These are phyloP conservation scores for Glomus cerebriforme DNA, from an alignment of 192 early-diverging fungal species.

Conservation along the genomic window DNA sequence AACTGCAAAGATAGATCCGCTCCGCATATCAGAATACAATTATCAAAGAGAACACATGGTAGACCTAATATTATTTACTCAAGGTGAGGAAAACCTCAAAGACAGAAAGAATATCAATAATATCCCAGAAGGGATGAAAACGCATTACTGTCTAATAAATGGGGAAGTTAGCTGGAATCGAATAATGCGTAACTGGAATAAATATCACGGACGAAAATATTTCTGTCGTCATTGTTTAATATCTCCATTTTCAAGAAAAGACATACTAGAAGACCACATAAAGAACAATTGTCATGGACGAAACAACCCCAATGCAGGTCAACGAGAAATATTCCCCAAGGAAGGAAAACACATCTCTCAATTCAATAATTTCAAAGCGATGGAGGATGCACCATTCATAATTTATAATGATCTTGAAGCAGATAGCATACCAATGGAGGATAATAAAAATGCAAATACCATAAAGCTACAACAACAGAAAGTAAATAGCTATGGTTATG, in stretches of 20 bases:
- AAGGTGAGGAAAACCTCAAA: constrained; percentile 11
- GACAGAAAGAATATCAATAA: constrained; percentile 6
- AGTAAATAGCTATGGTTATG: no score
- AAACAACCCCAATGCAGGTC: background rate
- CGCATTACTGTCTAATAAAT: constrained; percentile 4
- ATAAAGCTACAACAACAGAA: no score
- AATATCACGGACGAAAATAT: background rate
- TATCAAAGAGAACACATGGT: constrained; percentile 4
- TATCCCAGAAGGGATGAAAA: constrained; percentile 1
- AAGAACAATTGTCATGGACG: background rate
- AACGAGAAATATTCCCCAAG: background rate
- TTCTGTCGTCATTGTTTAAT: background rate
- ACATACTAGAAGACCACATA: background rate
- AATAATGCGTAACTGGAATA: constrained; percentile 25
- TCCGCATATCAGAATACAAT: background rate
- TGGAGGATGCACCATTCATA: no score
- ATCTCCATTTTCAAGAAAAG: background rate
- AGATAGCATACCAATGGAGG: no score
- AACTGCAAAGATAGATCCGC: background rate
- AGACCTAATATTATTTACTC: constrained; percentile 9
- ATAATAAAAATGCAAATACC: no score
- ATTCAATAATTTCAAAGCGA: no score
- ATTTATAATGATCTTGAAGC: no score
- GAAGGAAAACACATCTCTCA: background rate
- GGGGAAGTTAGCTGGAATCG: background rate